Percentiles rank a stretch among this genome's conserved stretches.
Conservation (phyloP, 106 monocot genomes). For the Chionographis japonica region DNA sequence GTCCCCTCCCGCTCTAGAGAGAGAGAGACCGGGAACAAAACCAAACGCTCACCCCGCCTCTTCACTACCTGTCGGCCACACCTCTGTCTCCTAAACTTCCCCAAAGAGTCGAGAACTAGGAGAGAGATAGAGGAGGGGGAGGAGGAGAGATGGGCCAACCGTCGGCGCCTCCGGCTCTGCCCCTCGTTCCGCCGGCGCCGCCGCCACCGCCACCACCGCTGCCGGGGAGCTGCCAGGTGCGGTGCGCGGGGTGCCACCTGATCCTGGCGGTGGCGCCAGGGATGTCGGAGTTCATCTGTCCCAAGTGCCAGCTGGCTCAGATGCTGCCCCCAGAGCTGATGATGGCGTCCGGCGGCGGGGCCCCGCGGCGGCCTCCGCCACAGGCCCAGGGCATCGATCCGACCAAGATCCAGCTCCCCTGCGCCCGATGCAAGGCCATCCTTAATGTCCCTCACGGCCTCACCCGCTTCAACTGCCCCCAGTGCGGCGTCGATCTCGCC, state of each 20-base stretch:
- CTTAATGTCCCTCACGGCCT: conserved; percentile 97
- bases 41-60: too few relatives aligned
- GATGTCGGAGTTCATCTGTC: conserved; percentile 95
- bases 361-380: neutral
- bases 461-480: conserved; percentile 81
- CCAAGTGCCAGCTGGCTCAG: conserved; percentile 89
- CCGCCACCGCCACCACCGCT: conserved; percentile 24
- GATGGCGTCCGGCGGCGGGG: neutral
- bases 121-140: neutral
- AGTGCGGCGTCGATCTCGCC: conserved; percentile 88
- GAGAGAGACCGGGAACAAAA: too few relatives aligned
- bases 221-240: conserved; percentile 67
- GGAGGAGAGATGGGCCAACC: conserved; percentile 7
- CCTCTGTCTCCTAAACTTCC: too few relatives aligned
- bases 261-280: conserved; percentile 85
- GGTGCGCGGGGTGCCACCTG: conserved; percentile 94
- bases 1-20: too few relatives aligned
- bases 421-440: conserved; percentile 86
- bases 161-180: conserved; percentile 5
- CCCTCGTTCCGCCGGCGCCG: conserved; percentile 13
- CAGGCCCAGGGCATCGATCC: conserved; percentile 90
- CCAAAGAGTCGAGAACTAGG: neutral
- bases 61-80: too few relatives aligned
- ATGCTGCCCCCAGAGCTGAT: conserved; percentile 89
- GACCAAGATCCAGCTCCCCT: conserved; percentile 98